Evolutionary conservation across 495 filamentous ascomycete species (phyloP).

Genomic region (Penicillium salamii): DNA sequence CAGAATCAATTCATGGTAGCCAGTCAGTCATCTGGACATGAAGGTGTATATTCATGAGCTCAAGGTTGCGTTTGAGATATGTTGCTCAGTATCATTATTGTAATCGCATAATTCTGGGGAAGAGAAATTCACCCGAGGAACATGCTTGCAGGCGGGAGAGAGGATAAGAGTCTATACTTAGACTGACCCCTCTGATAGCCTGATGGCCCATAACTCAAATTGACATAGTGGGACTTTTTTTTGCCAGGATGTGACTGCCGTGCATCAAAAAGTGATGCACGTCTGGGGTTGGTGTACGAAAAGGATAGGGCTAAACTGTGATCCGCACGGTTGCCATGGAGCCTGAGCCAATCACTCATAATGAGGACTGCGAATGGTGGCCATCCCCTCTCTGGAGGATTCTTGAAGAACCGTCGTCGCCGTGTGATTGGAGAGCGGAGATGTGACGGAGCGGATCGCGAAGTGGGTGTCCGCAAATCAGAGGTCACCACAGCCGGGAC

Average conservation of each 20-base stretch:
- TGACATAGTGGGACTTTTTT: neutral
- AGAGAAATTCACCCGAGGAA: constrained; percentile 5
- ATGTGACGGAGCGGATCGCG: constrained; percentile 27
- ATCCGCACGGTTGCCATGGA: constrained; percentile 21
- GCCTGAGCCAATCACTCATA: constrained; percentile 13
- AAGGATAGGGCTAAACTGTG: constrained; percentile 7
- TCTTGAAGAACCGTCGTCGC: constrained; percentile 14
- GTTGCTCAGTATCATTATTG: constrained; percentile 3
- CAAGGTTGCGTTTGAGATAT: too few species aligned
- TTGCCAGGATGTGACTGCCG: constrained; percentile 11
- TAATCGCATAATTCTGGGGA: constrained; percentile 10
- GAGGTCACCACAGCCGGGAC: neutral
- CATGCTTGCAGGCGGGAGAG: constrained; percentile 7
- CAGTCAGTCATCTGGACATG: neutral
- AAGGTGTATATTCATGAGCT: too few species aligned
- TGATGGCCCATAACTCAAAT: neutral
- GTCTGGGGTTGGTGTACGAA: constrained; percentile 8
- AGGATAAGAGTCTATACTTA: constrained; percentile 28
- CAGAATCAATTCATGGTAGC: constrained; percentile 3
- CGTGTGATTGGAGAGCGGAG: constrained; percentile 21
- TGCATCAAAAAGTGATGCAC: constrained; percentile 17
- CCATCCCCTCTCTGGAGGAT: constrained; percentile 11
- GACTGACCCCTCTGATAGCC: constrained; percentile 7
- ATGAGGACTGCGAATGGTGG: neutral
- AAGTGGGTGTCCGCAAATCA: constrained; percentile 21